A percentile compares a stretch with the other conserved stretches of the same genome.
Conservation (phyloP, 805 yeast species). For the Lipomyces yamanashiensis region DNA sequence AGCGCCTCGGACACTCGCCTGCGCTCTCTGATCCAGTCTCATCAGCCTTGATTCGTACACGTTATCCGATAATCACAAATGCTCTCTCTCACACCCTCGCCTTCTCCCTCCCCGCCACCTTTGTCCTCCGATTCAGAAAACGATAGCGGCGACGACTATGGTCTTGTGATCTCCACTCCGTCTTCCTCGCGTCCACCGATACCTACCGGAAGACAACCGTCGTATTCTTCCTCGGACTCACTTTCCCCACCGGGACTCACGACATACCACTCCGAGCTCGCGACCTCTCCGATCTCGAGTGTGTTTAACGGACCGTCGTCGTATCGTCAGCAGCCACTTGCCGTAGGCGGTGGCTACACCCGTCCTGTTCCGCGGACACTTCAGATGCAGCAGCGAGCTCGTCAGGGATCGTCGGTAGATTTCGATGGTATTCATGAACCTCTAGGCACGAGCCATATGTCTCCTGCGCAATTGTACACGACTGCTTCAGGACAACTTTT, state of each 20-base stretch:
- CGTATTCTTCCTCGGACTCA: conserved; percentile 10
- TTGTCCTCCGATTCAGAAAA: conserved; percentile 16
- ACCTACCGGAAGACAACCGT: conserved; percentile 1
- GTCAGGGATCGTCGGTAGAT: conserved; percentile 32
- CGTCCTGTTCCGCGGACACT: conserved; percentile 14
- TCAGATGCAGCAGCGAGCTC: background rate
- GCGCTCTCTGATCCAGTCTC: too few species aligned
- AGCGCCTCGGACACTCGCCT: too few species aligned
- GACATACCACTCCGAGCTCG: conserved; percentile 36
- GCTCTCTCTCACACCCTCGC: conserved; percentile 27
- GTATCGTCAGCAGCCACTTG: conserved; percentile 7
- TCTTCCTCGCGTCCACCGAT: conserved; percentile 4
- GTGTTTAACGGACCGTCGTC: conserved; percentile 19
- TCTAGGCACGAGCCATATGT: conserved; percentile 64
- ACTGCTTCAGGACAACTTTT: conserved; percentile 91
- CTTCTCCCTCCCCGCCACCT: conserved; percentile 23
- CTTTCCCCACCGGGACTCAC: conserved; percentile 28
- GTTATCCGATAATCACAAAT: background rate
- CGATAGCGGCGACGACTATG: conserved; percentile 8
- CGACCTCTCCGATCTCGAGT: conserved; percentile 36
- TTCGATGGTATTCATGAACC: conserved; percentile 71
- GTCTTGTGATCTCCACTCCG: conserved; percentile 1
- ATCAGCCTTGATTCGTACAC: too few species aligned
- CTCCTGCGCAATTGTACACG: conserved; percentile 91
- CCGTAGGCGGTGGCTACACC: conserved; percentile 22